A percentile compares a stretch with the other conserved stretches of the same genome.
Conservation (phyloP, 257 asterid genomes). For the Solanum dulcamara region DNA sequence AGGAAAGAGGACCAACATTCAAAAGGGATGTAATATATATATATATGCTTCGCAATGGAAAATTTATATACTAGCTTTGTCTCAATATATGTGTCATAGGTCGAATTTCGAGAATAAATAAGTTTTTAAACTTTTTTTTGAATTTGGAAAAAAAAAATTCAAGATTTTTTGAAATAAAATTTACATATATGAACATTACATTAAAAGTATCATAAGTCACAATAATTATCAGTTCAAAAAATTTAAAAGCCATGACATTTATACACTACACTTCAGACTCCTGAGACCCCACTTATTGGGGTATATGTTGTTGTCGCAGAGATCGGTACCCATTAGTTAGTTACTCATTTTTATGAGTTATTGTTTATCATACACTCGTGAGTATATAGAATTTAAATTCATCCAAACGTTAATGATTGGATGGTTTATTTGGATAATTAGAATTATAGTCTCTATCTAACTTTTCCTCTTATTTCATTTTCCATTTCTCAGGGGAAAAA, state of each 20-base stretch:
- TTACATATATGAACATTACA: background rate
- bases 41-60: background rate
- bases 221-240: background rate
- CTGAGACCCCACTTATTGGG: no score
- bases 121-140: background rate
- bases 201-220: background rate
- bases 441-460: background rate
- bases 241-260: background rate
- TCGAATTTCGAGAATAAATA: no score
- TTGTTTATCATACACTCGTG: background rate
- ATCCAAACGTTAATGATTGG: background rate
- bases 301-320: no score
- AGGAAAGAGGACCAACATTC: background rate
- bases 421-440: background rate
- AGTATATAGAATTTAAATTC: background rate
- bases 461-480: background rate
- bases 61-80: background rate
- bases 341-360: background rate
- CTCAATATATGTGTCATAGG: no score
- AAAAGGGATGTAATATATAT: background rate
- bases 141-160: background rate
- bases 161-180: background rate
- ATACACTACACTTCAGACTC: no score
- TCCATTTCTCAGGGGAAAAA: background rate
- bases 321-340: no score